Evolutionary conservation across 1,284 basidiomycete species (phyloP), one percentile per base, ranked within the genome.

Genomic region (Ustilago crameri): DNA sequence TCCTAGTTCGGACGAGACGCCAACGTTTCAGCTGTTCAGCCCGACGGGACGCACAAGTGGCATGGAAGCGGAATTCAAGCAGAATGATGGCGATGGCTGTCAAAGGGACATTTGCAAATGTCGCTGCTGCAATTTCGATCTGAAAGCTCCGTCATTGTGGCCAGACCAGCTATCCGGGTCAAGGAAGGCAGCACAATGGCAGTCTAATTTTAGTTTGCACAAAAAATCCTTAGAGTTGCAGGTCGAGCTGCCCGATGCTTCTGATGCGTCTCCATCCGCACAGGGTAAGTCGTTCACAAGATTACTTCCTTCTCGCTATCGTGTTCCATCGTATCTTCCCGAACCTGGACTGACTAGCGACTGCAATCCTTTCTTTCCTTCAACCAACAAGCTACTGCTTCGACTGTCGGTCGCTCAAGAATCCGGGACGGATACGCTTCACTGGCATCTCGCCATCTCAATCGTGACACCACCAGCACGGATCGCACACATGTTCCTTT

Each of bases 251-350:
- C 43, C 52, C 44, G 52, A 47, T 55, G 27, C 45, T 41, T 55
- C n/a, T 55, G 37, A 47, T 47, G 52, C 26, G 52, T 44, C 52
- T n/a, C 38, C 43, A 9, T 46, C 51, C 37, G 27, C 45, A 37
- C 37, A 41, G 37, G 44, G 52, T 48, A 48, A 55, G 44, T 54
- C 18, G 24, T 14, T 12, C 30, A 30, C 5, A 30, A 7, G 17
- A n/a, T 8, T 18, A 32, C 40, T 40, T 38, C 5, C 48, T 50
- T 41, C 32, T 38, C 18, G 5, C 32, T 23, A 15, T 44, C 38
- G 32, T 35, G 30, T 15, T 34, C 22, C 9, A 38, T n/a, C 17
- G n/a, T n/a, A n/a, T n/a, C n/a, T n/a, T n/a, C n/a, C n/a, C n/a
- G n/a, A n/a, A n/a, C n/a, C n/a, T n/a, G n/a, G n/a, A n/a, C n/a